phyloP scores from a whole-genome alignment of 2,329 filamentous ascomycete species.

The Nannizziopsis barbatae region DNA sequence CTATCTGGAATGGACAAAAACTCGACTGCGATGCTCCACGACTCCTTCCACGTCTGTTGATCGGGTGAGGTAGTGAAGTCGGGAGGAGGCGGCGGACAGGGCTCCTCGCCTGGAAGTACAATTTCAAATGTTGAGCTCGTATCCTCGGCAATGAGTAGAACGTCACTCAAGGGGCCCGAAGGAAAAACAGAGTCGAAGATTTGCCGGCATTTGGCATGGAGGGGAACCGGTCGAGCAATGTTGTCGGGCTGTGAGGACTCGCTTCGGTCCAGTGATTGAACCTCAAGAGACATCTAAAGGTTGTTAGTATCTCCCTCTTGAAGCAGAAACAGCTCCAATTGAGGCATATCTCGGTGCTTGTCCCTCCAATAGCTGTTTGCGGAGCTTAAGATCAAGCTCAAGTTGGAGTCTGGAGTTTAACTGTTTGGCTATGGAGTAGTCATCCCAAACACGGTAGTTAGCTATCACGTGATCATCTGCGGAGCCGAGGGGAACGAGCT shows the following conservation, averaged over 20 bases:
- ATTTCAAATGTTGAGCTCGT: slow-evolving; percentile 20
- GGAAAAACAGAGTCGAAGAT: slow-evolving; percentile 37
- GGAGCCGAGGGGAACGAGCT: no score
- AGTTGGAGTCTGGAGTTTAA: no score
- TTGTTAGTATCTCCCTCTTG: no score
- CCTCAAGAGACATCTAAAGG: no score
- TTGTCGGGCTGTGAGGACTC: background rate
- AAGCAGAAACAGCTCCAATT: no score
- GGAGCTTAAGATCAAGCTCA: no score
- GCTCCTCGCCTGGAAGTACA: slow-evolving; percentile 14
- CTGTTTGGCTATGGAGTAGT: no score
- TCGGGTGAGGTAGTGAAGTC: slow-evolving; percentile 19
- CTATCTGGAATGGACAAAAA: slow-evolving; percentile 32
- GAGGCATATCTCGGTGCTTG: no score
- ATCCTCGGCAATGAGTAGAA: slow-evolving; percentile 19
- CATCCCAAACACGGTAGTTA: no score
- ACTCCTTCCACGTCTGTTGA: slow-evolving; percentile 29
- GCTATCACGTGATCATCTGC: no score
- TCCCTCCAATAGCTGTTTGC: no score
- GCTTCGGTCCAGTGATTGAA: background rate
- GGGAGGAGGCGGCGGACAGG: background rate
- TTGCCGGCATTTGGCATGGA: slow-evolving; percentile 26
- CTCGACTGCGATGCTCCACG: slow-evolving; percentile 32
- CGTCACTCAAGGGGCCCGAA: slow-evolving; percentile 27
- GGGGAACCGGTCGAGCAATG: slow-evolving; percentile 15